Evolutionary conservation across 805 yeast genomes (phyloP).

Genomic region (Starmera amethionina): DNA sequence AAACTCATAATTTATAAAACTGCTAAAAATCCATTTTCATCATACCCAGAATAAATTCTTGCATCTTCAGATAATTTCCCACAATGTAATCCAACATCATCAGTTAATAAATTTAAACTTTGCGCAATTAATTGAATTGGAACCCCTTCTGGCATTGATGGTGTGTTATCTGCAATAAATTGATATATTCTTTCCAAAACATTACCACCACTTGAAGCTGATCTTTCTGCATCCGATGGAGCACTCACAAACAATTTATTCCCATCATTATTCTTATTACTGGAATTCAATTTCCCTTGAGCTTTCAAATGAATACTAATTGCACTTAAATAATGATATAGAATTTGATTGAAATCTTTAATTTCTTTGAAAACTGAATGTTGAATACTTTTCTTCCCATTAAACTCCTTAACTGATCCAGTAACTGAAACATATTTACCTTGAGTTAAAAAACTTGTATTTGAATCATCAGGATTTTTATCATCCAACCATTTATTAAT

Average conservation of each 20-base stretch:
- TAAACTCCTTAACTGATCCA: slow-evolving; percentile 49
- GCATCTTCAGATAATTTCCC: slow-evolving; percentile 56
- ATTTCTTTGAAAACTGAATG: slow-evolving; percentile 50
- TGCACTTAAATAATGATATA: slow-evolving; percentile 59
- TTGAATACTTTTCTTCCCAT: slow-evolving; percentile 54
- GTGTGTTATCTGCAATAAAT: slow-evolving; percentile 39
- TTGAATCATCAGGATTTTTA: slow-evolving; percentile 22
- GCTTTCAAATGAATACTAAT: slow-evolving; percentile 46
- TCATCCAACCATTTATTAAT: slow-evolving; percentile 57
- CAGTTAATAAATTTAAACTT: slow-evolving; percentile 38
- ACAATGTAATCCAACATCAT: slow-evolving; percentile 40
- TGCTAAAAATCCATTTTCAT: slow-evolving; percentile 52
- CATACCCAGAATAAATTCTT: slow-evolving; percentile 57
- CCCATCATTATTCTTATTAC: slow-evolving; percentile 3
- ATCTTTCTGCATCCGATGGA: slow-evolving; percentile 19
- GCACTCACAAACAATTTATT: slow-evolving; percentile 35
- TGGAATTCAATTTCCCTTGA: slow-evolving; percentile 31
- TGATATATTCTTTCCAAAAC: slow-evolving; percentile 35
- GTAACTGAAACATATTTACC: slow-evolving; percentile 54
- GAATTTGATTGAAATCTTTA: slow-evolving; percentile 55
- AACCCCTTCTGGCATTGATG: slow-evolving; percentile 68
- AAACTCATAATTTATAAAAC: slow-evolving; percentile 19
- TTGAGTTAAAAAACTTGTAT: slow-evolving; percentile 23
- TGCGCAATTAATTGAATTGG: slow-evolving; percentile 55
- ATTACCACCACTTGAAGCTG: slow-evolving; percentile 5